Conservation (phyloP, 192 early-diverging fungal species). For the Coemansia sp. region DNA sequence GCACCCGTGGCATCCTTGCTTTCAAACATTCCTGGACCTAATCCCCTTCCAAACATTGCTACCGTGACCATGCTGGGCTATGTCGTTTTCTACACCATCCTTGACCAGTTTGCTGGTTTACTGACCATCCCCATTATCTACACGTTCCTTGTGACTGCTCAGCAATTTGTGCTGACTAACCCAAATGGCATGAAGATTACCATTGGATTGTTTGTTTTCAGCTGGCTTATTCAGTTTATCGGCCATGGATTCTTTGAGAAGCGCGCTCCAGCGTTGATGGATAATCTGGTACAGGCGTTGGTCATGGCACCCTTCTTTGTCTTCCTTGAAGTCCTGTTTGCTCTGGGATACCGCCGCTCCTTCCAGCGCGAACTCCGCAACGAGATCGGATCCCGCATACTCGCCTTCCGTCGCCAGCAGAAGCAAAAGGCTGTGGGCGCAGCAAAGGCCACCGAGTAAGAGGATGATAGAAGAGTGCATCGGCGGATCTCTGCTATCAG, state of each 20-base stretch:
- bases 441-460: not conserved
- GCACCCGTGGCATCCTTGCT: constrained; percentile 32
- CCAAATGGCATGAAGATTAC: constrained; percentile 56
- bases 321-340: constrained; percentile 80
- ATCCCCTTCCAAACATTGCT: constrained; percentile 50
- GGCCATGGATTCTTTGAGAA: constrained; percentile 86
- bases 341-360: constrained; percentile 71
- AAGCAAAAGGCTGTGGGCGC: constrained; percentile 3
- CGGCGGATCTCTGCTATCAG: too few species aligned
- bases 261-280: constrained; percentile 80
- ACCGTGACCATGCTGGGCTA: constrained; percentile 60
- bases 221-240: constrained; percentile 89
- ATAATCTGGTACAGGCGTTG: constrained; percentile 84
- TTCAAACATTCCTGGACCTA: constrained; percentile 33
- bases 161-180: constrained; percentile 52
- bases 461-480: too few species aligned
- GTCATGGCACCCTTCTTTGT: constrained; percentile 96
- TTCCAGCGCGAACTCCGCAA: constrained; percentile 60
- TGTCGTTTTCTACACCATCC: constrained; percentile 66
- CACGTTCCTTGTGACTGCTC: constrained; percentile 60
- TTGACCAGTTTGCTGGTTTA: constrained; percentile 59
- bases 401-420: constrained; percentile 27
- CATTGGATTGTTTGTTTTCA: constrained; percentile 57
- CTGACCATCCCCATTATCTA: constrained; percentile 62
- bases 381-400: constrained; percentile 33